Conservation (phyloP, 768 basidiomycete genomes). For the Tylopilus vinaceipallidus region DNA sequence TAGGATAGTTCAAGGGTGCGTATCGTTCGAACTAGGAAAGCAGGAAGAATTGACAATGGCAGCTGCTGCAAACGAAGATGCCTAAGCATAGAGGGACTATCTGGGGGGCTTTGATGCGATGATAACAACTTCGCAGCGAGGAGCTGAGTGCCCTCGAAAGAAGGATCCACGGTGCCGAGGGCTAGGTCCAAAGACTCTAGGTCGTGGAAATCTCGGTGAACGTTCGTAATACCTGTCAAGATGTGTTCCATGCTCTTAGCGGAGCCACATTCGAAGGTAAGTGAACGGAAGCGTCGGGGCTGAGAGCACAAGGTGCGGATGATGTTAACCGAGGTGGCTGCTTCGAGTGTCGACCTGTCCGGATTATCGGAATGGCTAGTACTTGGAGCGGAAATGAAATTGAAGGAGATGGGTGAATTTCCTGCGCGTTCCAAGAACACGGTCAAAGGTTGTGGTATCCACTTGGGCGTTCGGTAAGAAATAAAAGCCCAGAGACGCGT, state of each 20-base stretch:
- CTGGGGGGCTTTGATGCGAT: slow-evolving; percentile 2
- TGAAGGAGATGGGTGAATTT: slow-evolving; percentile 34
- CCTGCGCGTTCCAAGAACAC: slow-evolving; percentile 38
- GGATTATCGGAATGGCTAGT: slow-evolving; percentile 3
- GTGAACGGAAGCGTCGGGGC: slow-evolving; percentile 31
- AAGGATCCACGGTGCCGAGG: slow-evolving; percentile 24
- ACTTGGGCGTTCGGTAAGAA: slow-evolving; percentile 25
- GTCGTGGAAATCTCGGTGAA: slow-evolving; percentile 16
- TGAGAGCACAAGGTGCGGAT: slow-evolving; percentile 23
- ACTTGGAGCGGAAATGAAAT: slow-evolving; percentile 28
- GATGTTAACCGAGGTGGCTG: slow-evolving; percentile 22
- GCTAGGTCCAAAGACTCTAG: slow-evolving; percentile 33
- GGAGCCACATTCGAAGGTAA: slow-evolving; percentile 34
- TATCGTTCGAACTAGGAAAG: slow-evolving; percentile 38
- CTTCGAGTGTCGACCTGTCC: slow-evolving; percentile 19
- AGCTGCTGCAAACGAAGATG: slow-evolving; percentile 43
- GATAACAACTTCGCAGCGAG: slow-evolving; percentile 20
- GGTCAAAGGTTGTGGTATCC: slow-evolving; percentile 23
- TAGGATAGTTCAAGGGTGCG: slow-evolving; percentile 43
- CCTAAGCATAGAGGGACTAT: slow-evolving; percentile 14
- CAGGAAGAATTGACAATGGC: slow-evolving; percentile 38
- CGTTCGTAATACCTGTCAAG: slow-evolving; percentile 19
- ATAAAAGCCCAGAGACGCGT: slow-evolving; percentile 47
- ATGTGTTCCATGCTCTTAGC: slow-evolving; percentile 30
- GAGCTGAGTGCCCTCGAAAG: slow-evolving; percentile 27